These are phyloP conservation scores for Arabidopsis thaliana DNA, from an alignment of 345 rosid genomes.

Conservation along the genomic window TAIR10.1 NC_003070.9:26841501-26842000, in stretches of 20 bases:
- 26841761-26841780: conserved; percentile 83
- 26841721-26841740: conserved; percentile 56
- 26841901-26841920: conserved; percentile 82
- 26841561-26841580: conserved; percentile 3
- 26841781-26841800: conserved; percentile 97
- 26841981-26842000: conserved; percentile 82
- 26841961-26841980: conserved; percentile 53
- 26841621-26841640: conserved; percentile 10
- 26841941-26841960: conserved; percentile 68
- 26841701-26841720: conserved; percentile 48
- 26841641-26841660: conserved; percentile 43
- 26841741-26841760: conserved; percentile 79
- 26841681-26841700: conserved; percentile 62
- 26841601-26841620: conserved; percentile 22
- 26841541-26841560: conserved; percentile 42
- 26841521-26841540: conserved; percentile 33
- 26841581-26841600: conserved; percentile 12
- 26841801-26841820: conserved; percentile 94
- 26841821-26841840: conserved; percentile 23
- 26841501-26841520: conserved; percentile 25
- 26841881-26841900: conserved; percentile 52
- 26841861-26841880: conserved; percentile 6
- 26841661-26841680: conserved; percentile 47
- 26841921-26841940: conserved; percentile 89
- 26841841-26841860: conserved; percentile 25